phyloP scores from a whole-genome alignment of 2,329 filamentous ascomycete species.

The Epichloe gansuensis region DNA sequence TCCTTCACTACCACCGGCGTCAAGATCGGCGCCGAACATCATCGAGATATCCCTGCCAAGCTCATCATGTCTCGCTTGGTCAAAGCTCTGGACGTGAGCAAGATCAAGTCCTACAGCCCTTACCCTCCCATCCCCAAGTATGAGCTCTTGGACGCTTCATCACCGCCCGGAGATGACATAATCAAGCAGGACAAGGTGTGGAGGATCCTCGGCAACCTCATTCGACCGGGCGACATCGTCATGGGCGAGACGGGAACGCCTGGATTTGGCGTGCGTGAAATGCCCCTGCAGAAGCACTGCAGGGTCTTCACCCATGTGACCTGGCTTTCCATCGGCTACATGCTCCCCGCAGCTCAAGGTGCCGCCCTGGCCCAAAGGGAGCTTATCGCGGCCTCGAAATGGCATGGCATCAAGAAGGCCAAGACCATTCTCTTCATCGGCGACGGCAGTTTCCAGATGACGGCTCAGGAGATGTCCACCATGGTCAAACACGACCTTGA shows the following conservation, averaged over 20 bases:
- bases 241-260: slow-evolving; percentile 48
- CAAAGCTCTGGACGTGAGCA: slow-evolving; percentile 12
- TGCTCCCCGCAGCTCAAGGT: slow-evolving; percentile 44
- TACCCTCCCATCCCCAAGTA: slow-evolving; percentile 18
- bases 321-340: slow-evolving; percentile 50
- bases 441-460: slow-evolving; percentile 55
- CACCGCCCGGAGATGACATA: not conserved
- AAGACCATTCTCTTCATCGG: slow-evolving; percentile 46
- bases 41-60: slow-evolving; percentile 17
- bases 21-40: slow-evolving; percentile 17
- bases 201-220: slow-evolving; percentile 31
- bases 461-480: slow-evolving; percentile 52
- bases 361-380: slow-evolving; percentile 43
- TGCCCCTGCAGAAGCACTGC: slow-evolving; percentile 35
- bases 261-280: slow-evolving; percentile 38
- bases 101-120: slow-evolving; percentile 12
- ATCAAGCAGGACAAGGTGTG: slow-evolving; percentile 33
- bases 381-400: slow-evolving; percentile 13
- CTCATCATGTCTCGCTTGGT: slow-evolving; percentile 13
- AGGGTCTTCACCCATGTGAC: slow-evolving; percentile 38
- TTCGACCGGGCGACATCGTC: slow-evolving; percentile 41
- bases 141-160: slow-evolving; percentile 6
- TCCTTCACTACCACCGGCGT: slow-evolving; percentile 21
- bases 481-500: slow-evolving; percentile 44
- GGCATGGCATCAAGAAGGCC: slow-evolving; percentile 11